Conservation (phyloP, 176 grass and related monocot genomes). For the Aegilops speltoides region DNA sequence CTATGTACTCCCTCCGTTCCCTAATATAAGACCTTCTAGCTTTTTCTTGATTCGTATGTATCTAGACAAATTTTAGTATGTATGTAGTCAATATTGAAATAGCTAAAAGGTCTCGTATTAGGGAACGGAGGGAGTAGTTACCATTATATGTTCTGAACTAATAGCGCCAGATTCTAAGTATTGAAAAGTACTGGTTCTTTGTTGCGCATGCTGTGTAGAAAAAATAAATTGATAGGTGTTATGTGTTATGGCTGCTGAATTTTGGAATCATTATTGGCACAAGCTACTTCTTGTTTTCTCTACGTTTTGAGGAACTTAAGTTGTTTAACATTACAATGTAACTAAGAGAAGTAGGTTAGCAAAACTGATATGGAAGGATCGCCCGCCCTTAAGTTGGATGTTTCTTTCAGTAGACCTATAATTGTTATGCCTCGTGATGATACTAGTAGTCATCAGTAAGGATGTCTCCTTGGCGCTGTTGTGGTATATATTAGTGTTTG, state of each 20-base stretch:
- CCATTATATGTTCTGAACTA: background rate
- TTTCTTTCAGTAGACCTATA: conserved; percentile 83
- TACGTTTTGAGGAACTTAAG: conserved; percentile 1
- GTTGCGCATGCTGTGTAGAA: background rate
- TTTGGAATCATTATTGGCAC: background rate
- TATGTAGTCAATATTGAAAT: too few species aligned
- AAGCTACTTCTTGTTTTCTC: background rate
- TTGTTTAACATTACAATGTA: conserved; percentile 39
- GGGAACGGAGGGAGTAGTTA: too few species aligned
- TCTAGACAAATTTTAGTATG: too few species aligned
- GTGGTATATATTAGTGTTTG: too few species aligned
- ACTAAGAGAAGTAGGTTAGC: conserved; percentile 86
- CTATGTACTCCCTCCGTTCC: background rate
- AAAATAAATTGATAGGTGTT: background rate
- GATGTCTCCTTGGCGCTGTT: too few species aligned
- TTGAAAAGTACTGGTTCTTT: conserved; percentile 46
- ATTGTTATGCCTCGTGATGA: conserved; percentile 81
- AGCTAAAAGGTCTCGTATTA: too few species aligned
- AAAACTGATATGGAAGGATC: conserved; percentile 90
- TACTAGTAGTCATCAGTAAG: conserved; percentile 66
- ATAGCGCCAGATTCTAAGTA: conserved; percentile 80
- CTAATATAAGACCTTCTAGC: background rate
- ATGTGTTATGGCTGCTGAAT: background rate
- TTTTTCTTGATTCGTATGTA: too few species aligned
- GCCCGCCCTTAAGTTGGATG: conserved; percentile 77